Conservation (phyloP, 495 filamentous ascomycete species). For the Cetradonia linearis region DNA sequence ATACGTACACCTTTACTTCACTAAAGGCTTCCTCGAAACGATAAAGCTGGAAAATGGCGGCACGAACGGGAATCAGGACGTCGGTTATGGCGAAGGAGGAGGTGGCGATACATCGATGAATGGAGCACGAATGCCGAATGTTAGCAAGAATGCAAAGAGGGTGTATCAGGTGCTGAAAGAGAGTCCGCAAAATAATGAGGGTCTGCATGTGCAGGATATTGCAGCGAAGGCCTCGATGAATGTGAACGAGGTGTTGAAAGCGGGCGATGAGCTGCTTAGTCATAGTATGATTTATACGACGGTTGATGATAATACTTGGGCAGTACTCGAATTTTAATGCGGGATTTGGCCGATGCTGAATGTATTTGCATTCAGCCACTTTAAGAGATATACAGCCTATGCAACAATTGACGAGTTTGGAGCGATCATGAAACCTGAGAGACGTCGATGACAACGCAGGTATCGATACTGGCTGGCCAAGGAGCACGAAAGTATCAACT, state of each 20-base stretch:
- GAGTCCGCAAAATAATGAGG: conserved; percentile 62
- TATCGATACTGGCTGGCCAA: no score
- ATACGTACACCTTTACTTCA: conserved; percentile 74
- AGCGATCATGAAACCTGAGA: no score
- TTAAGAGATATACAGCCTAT: neutral
- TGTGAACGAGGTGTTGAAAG: conserved; percentile 57
- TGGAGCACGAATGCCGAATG: conserved; percentile 35
- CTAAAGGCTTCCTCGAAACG: conserved; percentile 53
- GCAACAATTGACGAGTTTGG: neutral
- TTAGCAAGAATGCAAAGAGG: conserved; percentile 48
- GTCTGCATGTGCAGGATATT: conserved; percentile 68
- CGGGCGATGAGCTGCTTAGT: conserved; percentile 64
- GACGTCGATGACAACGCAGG: no score
- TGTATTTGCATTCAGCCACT: neutral
- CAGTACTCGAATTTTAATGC: conserved; percentile 50
- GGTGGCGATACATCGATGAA: conserved; percentile 18
- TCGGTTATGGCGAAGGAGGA: conserved; percentile 18
- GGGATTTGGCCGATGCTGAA: neutral
- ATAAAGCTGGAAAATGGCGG: conserved; percentile 25
- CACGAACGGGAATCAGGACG: conserved; percentile 27
- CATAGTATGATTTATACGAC: conserved; percentile 79
- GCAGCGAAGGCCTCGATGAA: conserved; percentile 50
- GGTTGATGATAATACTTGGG: conserved; percentile 74
- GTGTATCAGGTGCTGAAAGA: conserved; percentile 56
- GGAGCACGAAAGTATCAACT: no score